Conservation (phyloP, 2,329 filamentous ascomycete species). For the Aaosphaeria pasadenensis region DNA sequence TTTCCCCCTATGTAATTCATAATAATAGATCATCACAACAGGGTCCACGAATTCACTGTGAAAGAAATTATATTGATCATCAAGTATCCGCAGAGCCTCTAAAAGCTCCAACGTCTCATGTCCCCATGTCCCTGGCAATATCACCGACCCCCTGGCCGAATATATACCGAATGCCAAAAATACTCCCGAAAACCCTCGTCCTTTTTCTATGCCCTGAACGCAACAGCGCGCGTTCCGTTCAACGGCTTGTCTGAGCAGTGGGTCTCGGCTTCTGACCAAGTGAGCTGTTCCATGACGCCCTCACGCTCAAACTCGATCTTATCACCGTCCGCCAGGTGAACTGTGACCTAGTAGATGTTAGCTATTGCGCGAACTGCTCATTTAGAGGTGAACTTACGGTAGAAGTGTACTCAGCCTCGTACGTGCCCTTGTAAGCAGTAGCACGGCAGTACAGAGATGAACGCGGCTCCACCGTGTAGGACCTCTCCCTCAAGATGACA, state of each 20-base stretch:
- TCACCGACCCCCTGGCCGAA: no score
- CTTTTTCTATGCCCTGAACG: constrained; percentile 4
- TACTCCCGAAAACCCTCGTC: no score
- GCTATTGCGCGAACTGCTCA: not conserved
- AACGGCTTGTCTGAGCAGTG: constrained; percentile 10
- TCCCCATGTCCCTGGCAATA: no score
- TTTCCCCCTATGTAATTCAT: not conserved
- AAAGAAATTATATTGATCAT: no score
- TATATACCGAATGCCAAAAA: no score
- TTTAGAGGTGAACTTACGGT: constrained; percentile 2
- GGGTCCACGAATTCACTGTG: no score
- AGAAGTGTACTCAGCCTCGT: constrained; percentile 8
- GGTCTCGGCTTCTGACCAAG: constrained; percentile 10
- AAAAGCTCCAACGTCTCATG: no score
- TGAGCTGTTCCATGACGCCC: constrained; percentile 13
- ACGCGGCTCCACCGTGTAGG: constrained; percentile 9
- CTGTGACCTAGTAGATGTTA: constrained; percentile 6
- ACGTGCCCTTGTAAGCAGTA: constrained; percentile 10
- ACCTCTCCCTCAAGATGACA: constrained; percentile 2
- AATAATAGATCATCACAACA: no score
- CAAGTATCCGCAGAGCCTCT: no score
- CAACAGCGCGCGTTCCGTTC: constrained; percentile 3
- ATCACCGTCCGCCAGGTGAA: constrained; percentile 14
- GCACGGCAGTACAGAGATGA: constrained; percentile 13
- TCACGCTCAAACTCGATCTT: constrained; percentile 7